Conservation (phyloP, 768 basidiomycete genomes). For the Boletus bicolor region DNA sequence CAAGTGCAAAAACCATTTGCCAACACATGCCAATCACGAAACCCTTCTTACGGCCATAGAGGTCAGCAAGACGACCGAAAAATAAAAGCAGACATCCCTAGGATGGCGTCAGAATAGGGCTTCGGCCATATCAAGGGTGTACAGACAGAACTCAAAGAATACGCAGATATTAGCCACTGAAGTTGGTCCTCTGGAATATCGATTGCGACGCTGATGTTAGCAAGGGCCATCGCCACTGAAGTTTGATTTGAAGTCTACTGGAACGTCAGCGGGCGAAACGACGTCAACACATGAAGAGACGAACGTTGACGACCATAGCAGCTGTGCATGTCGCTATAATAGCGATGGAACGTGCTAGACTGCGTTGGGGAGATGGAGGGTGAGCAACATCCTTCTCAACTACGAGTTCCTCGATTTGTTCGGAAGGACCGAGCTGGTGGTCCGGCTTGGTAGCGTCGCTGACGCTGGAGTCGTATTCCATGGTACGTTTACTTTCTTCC, state of each 20-base stretch:
- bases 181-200: conserved; percentile 48
- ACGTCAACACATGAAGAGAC: conserved; percentile 3
- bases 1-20: conserved; percentile 57
- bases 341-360: conserved; percentile 25
- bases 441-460: conserved; percentile 9
- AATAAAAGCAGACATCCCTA: conserved; percentile 78
- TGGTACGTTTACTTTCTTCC: conserved; percentile 3
- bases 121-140: not conserved
- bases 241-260: conserved; percentile 36
- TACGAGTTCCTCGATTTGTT: conserved; percentile 4
- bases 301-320: conserved; percentile 37
- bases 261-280: conserved; percentile 2
- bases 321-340: conserved; percentile 39
- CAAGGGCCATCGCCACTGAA: conserved; percentile 49
- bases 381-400: conserved; percentile 1
- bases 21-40: conserved; percentile 60
- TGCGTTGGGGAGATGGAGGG: conserved; percentile 12
- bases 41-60: conserved; percentile 68
- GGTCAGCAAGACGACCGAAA: conserved; percentile 75
- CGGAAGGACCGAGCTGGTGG: conserved; percentile 11
- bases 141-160: conserved; percentile 62
- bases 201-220: conserved; percentile 50
- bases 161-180: conserved; percentile 69
- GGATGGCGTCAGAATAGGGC: conserved; percentile 4
- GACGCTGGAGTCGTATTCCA: conserved; percentile 8